Percentiles rank a stretch among this genome's conserved stretches.
These are phyloP conservation scores for Chenopodium berlandieri DNA, from an alignment of 148 eudicot species.

Conservation along the genomic window DNA sequence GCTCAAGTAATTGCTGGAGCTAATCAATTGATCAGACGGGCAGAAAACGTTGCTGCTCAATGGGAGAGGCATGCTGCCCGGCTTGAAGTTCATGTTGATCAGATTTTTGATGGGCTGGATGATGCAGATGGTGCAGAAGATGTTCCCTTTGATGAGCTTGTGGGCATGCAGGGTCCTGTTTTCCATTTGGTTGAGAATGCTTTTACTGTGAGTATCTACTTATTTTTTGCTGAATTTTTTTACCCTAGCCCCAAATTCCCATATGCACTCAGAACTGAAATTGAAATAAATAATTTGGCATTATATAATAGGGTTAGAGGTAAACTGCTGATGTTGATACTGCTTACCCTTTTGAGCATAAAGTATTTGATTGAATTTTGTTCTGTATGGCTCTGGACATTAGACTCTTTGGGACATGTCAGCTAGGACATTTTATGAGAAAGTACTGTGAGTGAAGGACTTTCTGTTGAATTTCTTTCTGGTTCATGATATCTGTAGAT, in stretches of 20 bases:
- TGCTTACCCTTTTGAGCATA: not conserved
- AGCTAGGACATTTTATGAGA: not conserved
- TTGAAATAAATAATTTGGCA: not conserved
- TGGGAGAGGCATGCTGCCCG: conserved; percentile 99
- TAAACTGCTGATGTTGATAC: not conserved
- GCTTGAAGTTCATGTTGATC: conserved; percentile 97
- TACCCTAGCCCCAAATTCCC: not conserved
- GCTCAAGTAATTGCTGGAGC: conserved; percentile 91
- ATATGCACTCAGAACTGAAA: not conserved
- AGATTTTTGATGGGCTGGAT: conserved; percentile 97
- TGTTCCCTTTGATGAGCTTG: conserved; percentile 97
- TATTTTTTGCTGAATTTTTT: not conserved
- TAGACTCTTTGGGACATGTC: not conserved
- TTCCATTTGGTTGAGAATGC: conserved; percentile 97
- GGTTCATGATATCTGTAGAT: too few species aligned
- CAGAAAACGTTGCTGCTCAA: conserved; percentile 93
- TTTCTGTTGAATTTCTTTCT: not conserved
- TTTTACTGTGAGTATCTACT: conserved; percentile 60
- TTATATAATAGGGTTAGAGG: not conserved
- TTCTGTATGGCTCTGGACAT: not conserved
- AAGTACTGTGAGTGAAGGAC: not conserved
- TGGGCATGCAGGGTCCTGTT: conserved; percentile 99
- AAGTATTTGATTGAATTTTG: not conserved
- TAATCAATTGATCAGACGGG: conserved; percentile 79
- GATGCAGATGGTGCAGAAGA: conserved; percentile 99